Percentiles rank a stretch among this genome's conserved stretches.
phyloP scores from a whole-genome alignment of 108 stramenopile species.

The Skeletonema menzelii region DNA sequence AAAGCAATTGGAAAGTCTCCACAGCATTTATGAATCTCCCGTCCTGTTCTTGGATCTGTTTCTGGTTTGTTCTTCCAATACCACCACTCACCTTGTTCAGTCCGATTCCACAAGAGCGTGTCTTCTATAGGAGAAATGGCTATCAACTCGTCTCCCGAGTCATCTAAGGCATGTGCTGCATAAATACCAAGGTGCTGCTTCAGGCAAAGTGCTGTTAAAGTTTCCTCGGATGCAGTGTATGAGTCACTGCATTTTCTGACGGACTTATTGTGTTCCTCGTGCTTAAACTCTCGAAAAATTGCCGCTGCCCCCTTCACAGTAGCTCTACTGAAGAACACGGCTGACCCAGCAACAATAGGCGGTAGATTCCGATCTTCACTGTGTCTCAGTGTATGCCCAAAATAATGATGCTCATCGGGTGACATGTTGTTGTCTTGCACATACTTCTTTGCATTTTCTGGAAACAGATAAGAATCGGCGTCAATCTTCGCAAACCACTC shows the following conservation, averaged over 20 bases:
- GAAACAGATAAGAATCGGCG: conserved; percentile 34
- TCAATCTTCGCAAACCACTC: conserved; percentile 45
- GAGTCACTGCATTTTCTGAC: conserved; percentile 16
- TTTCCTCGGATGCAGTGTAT: conserved; percentile 28
- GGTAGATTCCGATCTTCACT: not conserved
- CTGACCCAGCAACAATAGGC: conserved; percentile 32
- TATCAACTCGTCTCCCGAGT: conserved; percentile 15
- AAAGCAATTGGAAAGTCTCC: conserved; percentile 31
- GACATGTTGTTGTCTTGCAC: conserved; percentile 14
- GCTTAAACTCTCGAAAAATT: conserved; percentile 22
- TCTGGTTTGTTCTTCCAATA: conserved; percentile 37
- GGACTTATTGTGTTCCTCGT: not conserved
- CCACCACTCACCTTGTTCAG: conserved; percentile 45
- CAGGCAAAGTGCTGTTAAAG: conserved; percentile 32
- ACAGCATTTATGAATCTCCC: conserved; percentile 29
- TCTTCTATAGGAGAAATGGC: conserved; percentile 24
- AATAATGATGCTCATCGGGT: conserved; percentile 38
- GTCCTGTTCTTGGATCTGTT: conserved; percentile 10
- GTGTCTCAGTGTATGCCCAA: conserved; percentile 37
- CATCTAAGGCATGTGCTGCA: conserved; percentile 23
- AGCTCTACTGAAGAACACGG: conserved; percentile 27
- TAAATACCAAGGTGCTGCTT: conserved; percentile 24
- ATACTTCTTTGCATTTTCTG: conserved; percentile 35
- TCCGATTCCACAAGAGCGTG: conserved; percentile 28
- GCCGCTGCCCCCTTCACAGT: conserved; percentile 21